Percentiles rank a stretch among this genome's conserved stretches.
Conservation (phyloP, 495 filamentous ascomycete genomes). For the Penicillium manginii region DNA sequence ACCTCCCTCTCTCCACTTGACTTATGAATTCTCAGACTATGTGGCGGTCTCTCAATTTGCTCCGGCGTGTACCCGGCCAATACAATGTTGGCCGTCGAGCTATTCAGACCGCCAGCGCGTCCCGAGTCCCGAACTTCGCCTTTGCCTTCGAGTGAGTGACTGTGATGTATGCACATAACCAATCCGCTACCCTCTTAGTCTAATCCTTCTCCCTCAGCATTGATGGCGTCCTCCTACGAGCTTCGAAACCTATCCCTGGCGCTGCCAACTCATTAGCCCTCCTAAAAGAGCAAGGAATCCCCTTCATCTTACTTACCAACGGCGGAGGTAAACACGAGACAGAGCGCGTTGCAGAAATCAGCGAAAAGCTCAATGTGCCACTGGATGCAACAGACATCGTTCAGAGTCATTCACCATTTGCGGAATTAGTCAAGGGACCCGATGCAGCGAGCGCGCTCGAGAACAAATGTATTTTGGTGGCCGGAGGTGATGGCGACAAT, state of each 20-base stretch:
- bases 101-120: slow-evolving; percentile 37
- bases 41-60: slow-evolving; percentile 35
- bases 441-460: slow-evolving; percentile 48
- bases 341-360: slow-evolving; percentile 71
- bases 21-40: slow-evolving; percentile 33
- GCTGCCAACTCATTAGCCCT: slow-evolving; percentile 74
- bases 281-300: slow-evolving; percentile 71
- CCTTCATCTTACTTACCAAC: slow-evolving; percentile 87
- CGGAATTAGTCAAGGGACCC: slow-evolving; percentile 49
- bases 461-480: slow-evolving; percentile 77
- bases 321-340: slow-evolving; percentile 81
- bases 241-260: slow-evolving; percentile 75
- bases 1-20: background rate
- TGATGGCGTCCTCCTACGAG: slow-evolving; percentile 93
- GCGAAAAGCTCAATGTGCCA: slow-evolving; percentile 59
- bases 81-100: slow-evolving; percentile 25
- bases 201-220: slow-evolving; percentile 58
- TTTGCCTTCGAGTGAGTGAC: slow-evolving; percentile 82
- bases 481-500: slow-evolving; percentile 77
- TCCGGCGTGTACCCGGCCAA: slow-evolving; percentile 28
- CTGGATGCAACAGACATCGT: slow-evolving; percentile 70
- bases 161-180: slow-evolving; percentile 20
- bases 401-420: slow-evolving; percentile 85
- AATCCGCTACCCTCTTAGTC: slow-evolving; percentile 4
- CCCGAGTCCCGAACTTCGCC: slow-evolving; percentile 63